Percentiles rank a stretch among this genome's conserved stretches.
phyloP scores from a whole-genome alignment of 257 asterid genomes.

The Solanum lignicaule region DNA sequence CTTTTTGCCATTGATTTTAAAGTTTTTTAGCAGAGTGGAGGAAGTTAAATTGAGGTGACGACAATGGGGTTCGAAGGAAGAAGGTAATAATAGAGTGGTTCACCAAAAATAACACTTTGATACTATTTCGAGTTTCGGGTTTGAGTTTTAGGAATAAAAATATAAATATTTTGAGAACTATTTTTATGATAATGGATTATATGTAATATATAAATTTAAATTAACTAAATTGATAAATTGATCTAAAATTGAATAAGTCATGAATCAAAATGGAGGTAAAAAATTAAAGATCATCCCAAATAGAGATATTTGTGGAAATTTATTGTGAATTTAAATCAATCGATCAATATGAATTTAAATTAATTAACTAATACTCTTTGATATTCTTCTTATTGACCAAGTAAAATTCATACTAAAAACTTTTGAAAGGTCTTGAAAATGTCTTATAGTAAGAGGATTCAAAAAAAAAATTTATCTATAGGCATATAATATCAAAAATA shows the following conservation, averaged over 20 bases:
- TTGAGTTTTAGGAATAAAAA: not conserved
- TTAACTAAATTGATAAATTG: not conserved
- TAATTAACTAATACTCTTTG: not conserved
- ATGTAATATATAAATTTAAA: too few species aligned
- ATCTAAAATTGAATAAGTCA: not conserved
- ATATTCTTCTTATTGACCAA: not conserved
- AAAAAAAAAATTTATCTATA: too few species aligned
- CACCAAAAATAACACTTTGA: not conserved
- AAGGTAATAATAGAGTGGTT: not conserved
- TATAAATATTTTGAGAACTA: too few species aligned
- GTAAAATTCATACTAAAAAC: not conserved
- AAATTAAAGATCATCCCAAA: not conserved
- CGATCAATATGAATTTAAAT: rapidly evolving
- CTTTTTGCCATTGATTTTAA: not conserved
- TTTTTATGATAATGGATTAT: too few species aligned
- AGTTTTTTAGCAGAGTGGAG: not conserved
- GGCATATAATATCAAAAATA: not conserved
- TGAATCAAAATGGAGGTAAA: not conserved
- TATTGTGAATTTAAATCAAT: not conserved
- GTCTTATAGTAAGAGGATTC: not conserved
- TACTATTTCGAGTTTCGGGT: not conserved
- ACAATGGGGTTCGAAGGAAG: not conserved
- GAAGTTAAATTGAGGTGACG: not conserved
- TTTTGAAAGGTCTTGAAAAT: not conserved
- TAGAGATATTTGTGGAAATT: not conserved